Base-by-base conservation (phyloP, 1,139 yeast genomes). In the Saccharomycopsis phalli region DNA sequence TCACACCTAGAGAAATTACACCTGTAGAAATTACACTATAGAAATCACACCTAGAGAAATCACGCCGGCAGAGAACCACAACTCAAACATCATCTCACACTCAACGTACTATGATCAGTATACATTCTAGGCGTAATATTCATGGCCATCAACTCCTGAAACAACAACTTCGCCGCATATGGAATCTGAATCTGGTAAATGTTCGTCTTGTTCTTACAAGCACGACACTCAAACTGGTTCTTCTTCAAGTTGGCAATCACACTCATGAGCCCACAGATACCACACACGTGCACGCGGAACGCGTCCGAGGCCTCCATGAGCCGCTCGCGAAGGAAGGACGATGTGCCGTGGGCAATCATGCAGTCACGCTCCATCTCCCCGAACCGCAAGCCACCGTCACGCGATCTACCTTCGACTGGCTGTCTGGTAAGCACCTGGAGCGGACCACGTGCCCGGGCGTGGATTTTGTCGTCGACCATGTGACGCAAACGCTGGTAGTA, bases 311-410 rank as follows among this genome's bases (percentile, higher is more conserved):
- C 96, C 62, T 91, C 98, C 96, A 91, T 88, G 61, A 91, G 71
- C 61, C 99, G 76, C 65, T 91, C 99, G 65, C 88, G 86, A 65
- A 91, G 73, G 69, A 91, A 91, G 6, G 96, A 94, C 1, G 98
- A 96, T 2, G 96, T 97, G 60, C 98, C 98, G 61, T 91, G 97
- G 3, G 98, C 98, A 71, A 91, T 91, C 95, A 93, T 91, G 81
- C 98, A 91, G 71, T 93, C 98, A 70, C 98, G 86, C 66, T 91
- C 99, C 99, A 91, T 91, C 67, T 91, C 99, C 59, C 99, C 99
- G 74, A 91, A 93, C 65, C 99, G 87, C 61, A 91, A 71, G 53
- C 99, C 99, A 76, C 99, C 99, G 65, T 91, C 98, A 67, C 98
- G 77, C 19, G 97, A 88, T 66, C 98, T 79, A 78, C 99, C 99